A percentile compares a stretch with the other conserved stretches of the same genome.
Conservation (phyloP, 768 basidiomycete genomes). For the Xerocomus brunneocitrinus region DNA sequence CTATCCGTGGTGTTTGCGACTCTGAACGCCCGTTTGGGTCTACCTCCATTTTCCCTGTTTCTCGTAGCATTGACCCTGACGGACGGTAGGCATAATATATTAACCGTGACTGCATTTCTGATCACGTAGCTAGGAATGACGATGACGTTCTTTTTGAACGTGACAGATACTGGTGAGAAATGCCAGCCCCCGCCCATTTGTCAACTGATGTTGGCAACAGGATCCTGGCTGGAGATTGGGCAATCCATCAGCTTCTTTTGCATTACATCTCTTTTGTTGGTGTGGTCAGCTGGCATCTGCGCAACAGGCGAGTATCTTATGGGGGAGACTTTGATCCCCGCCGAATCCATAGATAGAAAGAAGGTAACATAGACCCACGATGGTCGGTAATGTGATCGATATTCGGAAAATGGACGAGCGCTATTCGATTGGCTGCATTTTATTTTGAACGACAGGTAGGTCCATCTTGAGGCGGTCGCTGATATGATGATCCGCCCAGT, state of each 20-base stretch:
- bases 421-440: not conserved
- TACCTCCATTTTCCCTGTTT: conserved; percentile 80
- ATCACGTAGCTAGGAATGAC: conserved; percentile 58
- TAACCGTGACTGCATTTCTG: conserved; percentile 1
- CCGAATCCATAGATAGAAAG: conserved; percentile 10
- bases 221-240: conserved; percentile 88
- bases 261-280: conserved; percentile 70
- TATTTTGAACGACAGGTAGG: not conserved
- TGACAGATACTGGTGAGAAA: conserved; percentile 66
- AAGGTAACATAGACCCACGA: conserved; percentile 24
- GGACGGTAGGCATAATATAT: conserved; percentile 7
- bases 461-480: not conserved
- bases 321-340: conserved; percentile 32
- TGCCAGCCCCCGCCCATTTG: not conserved
- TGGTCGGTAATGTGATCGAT: conserved; percentile 15
- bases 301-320: conserved; percentile 69
- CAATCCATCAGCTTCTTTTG: conserved; percentile 87
- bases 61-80: conserved; percentile 65
- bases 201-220: conserved; percentile 29
- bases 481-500: not conserved
- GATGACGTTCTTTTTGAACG: conserved; percentile 76
- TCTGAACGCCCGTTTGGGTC: conserved; percentile 58
- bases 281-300: conserved; percentile 78
- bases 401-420: not conserved
- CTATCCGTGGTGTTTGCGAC: conserved; percentile 65